These are phyloP conservation scores for Cercospora nicotianae DNA, from an alignment of 2,329 filamentous ascomycete genomes.

Conservation along the genomic window DNA sequence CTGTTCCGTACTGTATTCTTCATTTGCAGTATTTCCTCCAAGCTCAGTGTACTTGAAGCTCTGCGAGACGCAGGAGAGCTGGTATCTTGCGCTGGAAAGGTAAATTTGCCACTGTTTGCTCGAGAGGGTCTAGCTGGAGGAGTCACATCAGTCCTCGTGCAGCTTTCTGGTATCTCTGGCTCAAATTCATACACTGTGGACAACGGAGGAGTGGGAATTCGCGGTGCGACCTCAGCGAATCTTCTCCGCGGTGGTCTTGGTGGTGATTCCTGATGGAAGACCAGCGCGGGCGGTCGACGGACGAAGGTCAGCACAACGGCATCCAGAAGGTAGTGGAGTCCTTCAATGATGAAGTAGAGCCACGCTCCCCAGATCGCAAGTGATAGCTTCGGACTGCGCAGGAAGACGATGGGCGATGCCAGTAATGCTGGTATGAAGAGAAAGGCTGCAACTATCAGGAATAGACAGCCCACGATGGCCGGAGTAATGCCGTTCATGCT, in stretches of 20 bases:
- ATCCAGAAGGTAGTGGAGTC: neutral
- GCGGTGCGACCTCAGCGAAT: neutral
- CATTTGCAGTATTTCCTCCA: slow-evolving; percentile 9
- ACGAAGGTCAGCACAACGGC: neutral
- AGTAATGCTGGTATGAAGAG: neutral
- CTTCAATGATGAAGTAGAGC: neutral
- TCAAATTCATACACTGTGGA: neutral
- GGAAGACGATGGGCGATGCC: neutral
- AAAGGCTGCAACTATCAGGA: neutral
- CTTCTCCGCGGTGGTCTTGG: neutral
- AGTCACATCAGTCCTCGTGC: neutral
- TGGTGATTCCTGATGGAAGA: neutral
- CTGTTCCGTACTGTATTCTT: neutral
- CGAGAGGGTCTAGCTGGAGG: neutral
- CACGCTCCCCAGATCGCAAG: slow-evolving; percentile 1
- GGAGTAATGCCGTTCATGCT: slow-evolving; percentile 6
- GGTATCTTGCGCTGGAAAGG: neutral
- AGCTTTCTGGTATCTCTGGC: neutral
- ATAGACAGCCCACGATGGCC: neutral
- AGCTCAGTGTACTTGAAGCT: neutral
- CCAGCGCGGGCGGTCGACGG: neutral
- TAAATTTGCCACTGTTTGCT: slow-evolving; percentile 6
- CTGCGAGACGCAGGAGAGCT: slow-evolving; percentile 4
- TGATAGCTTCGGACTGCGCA: neutral
- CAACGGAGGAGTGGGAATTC: neutral